Conservation (phyloP, 805 yeast genomes). For the Martiniozyma abietophila region DNA sequence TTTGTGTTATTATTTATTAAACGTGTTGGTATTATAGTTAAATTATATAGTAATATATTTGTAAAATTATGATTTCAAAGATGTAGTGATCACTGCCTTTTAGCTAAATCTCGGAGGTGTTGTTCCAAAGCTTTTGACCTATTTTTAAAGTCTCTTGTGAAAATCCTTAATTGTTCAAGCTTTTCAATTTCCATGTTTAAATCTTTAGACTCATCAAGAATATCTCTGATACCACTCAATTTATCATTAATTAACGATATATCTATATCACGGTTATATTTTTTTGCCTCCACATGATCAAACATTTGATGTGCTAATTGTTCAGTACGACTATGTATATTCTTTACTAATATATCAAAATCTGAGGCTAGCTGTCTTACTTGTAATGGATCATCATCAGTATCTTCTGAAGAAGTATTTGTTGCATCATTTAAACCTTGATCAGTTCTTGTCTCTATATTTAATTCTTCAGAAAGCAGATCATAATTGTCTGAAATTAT, state of each 20-base stretch:
- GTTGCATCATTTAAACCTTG: conserved; percentile 4
- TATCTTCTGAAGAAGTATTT: conserved; percentile 7
- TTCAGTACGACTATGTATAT: conserved; percentile 47
- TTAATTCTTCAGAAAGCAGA: too few relatives aligned
- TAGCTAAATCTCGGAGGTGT: conserved; percentile 9
- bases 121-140: conserved; percentile 19
- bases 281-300: conserved; percentile 19
- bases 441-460: neutral
- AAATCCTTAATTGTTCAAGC: conserved; percentile 24
- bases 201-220: conserved; percentile 19
- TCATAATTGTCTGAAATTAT: too few relatives aligned
- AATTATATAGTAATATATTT: too few relatives aligned
- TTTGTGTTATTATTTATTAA: neutral
- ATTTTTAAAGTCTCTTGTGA: conserved; percentile 23
- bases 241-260: conserved; percentile 16
- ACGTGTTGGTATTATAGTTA: neutral
- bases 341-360: conserved; percentile 57
- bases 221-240: conserved; percentile 12
- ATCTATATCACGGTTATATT: conserved; percentile 17
- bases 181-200: conserved; percentile 26
- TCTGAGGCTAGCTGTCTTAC: conserved; percentile 49
- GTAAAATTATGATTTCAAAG: neutral
- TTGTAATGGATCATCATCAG: conserved; percentile 55
- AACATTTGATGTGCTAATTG: conserved; percentile 26
- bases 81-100: conserved; percentile 5